Percentiles rank a stretch among this genome's conserved stretches.
phyloP scores from a whole-genome alignment of 2,329 filamentous ascomycete genomes.

The Colletotrichum gigasporum region DNA sequence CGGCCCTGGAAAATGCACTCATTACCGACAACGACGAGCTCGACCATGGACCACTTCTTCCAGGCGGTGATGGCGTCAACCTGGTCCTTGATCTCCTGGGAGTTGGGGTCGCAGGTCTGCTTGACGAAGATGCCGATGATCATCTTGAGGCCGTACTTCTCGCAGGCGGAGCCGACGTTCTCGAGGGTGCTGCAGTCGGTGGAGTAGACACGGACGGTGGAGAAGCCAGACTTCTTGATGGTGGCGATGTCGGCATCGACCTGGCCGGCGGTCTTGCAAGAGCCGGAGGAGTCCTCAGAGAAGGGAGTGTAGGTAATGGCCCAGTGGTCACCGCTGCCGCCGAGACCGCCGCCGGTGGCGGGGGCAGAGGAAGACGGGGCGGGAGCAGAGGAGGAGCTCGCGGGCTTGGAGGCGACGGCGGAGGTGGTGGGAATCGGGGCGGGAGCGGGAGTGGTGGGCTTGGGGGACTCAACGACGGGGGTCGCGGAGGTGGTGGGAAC shows the following conservation, averaged over 20 bases:
- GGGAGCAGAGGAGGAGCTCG: constrained; percentile 35
- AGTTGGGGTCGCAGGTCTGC: constrained; percentile 65
- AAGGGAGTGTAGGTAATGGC: constrained; percentile 87
- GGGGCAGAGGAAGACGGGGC: constrained; percentile 36
- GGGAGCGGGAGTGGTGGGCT: constrained; percentile 33
- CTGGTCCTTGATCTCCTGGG: constrained; percentile 75
- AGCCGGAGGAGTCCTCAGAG: constrained; percentile 56
- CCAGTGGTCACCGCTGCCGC: constrained; percentile 65
- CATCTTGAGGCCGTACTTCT: constrained; percentile 75
- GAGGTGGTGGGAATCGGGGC: constrained; percentile 35
- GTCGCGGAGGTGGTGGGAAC: constrained; percentile 38
- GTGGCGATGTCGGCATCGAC: constrained; percentile 68
- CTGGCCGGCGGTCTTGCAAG: constrained; percentile 71
- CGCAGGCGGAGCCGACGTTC: constrained; percentile 76
- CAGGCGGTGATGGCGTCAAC: constrained; percentile 77
- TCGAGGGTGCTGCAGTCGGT: constrained; percentile 88
- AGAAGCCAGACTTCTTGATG: constrained; percentile 75
- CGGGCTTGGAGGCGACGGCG: constrained; percentile 33
- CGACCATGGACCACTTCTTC: constrained; percentile 76
- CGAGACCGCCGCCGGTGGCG: constrained; percentile 43
- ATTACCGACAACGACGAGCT: constrained; percentile 88
- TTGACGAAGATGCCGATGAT: constrained; percentile 91
- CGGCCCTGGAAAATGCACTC: constrained; percentile 84
- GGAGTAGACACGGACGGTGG: constrained; percentile 83
- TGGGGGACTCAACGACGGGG: constrained; percentile 34